These are phyloP conservation scores for Candida bentonensis DNA, from an alignment of 805 yeast genomes.

Conservation along the genomic window DNA sequence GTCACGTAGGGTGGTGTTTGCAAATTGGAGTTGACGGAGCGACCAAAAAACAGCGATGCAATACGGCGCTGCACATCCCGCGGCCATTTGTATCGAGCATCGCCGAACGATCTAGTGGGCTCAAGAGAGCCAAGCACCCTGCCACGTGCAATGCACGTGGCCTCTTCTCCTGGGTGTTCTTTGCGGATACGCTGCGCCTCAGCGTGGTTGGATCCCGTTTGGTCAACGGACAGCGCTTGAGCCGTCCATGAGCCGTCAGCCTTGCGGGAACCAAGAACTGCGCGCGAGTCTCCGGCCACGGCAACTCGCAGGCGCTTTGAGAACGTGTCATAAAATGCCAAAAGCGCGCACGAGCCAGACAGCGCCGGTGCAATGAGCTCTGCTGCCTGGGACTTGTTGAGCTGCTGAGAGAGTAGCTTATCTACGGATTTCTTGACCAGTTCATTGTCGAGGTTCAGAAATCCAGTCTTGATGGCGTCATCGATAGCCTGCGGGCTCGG, in stretches of 20 bases:
- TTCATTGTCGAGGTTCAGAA: slow-evolving; percentile 71
- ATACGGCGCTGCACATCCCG: slow-evolving; percentile 57
- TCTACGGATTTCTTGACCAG: slow-evolving; percentile 66
- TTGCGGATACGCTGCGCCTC: slow-evolving; percentile 71
- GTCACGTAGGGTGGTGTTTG: slow-evolving; percentile 95
- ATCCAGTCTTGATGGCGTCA: slow-evolving; percentile 67
- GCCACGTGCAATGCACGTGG: slow-evolving; percentile 62
- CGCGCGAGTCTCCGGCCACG: slow-evolving; percentile 92
- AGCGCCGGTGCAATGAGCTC: slow-evolving; percentile 81
- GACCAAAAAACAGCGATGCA: slow-evolving; percentile 68
- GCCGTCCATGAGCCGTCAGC: slow-evolving; percentile 75
- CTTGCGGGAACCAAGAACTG: slow-evolving; percentile 51
- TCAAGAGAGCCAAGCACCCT: slow-evolving; percentile 86
- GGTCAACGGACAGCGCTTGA: slow-evolving; percentile 73
- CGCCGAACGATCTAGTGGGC: slow-evolving; percentile 95
- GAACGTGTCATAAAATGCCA: slow-evolving; percentile 73
- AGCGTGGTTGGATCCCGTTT: slow-evolving; percentile 81
- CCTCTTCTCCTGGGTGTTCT: slow-evolving; percentile 85
- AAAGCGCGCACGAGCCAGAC: slow-evolving; percentile 86
- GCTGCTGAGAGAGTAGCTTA: slow-evolving; percentile 51
- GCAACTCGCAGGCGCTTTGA: slow-evolving; percentile 69
- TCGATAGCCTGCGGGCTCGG: slow-evolving; percentile 63
- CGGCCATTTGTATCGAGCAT: slow-evolving; percentile 83
- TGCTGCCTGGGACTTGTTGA: slow-evolving; percentile 45
- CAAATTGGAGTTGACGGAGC: slow-evolving; percentile 50